A percentile compares a stretch with the other conserved stretches of the same genome.
These are phyloP conservation scores for Hymenoscyphus linearis DNA, from an alignment of 2,329 filamentous ascomycete genomes.

Conservation along the genomic window DNA sequence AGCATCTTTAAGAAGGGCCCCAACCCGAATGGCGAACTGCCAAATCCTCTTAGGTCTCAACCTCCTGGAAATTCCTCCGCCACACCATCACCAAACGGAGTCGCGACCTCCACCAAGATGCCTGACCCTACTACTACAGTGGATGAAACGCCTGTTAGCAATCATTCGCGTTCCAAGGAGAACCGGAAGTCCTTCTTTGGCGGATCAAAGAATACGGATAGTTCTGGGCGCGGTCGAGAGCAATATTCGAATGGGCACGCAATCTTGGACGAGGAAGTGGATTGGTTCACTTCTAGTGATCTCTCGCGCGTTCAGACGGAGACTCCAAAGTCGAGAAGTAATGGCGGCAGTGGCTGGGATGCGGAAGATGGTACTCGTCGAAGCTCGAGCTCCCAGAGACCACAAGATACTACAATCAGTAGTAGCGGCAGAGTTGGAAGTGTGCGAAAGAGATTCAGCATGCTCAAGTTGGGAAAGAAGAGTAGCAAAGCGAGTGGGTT, in stretches of 20 bases:
- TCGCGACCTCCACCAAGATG: slow-evolving; percentile 5
- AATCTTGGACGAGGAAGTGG: slow-evolving; percentile 3
- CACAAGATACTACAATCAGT: slow-evolving; percentile 17
- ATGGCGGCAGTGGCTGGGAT: background rate
- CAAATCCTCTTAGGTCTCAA: slow-evolving; percentile 7
- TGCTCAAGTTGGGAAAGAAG: slow-evolving; percentile 33
- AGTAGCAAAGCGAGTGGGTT: slow-evolving; percentile 31
- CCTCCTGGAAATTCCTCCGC: slow-evolving; percentile 4
- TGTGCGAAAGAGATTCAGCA: slow-evolving; percentile 30
- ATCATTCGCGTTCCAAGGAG: slow-evolving; percentile 14
- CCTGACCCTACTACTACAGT: background rate
- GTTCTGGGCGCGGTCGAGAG: slow-evolving; percentile 2
- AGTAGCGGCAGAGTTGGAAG: slow-evolving; percentile 29
- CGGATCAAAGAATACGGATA: slow-evolving; percentile 3
- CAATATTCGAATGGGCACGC: background rate
- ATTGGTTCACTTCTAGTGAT: slow-evolving; percentile 36
- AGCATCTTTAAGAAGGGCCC: slow-evolving; percentile 18
- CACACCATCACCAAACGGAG: slow-evolving; percentile 7
- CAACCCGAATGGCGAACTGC: background rate
- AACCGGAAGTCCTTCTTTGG: slow-evolving; percentile 21
- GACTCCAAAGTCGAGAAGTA: slow-evolving; percentile 2
- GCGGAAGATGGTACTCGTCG: slow-evolving; percentile 9
- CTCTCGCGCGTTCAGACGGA: background rate
- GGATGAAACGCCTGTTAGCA: background rate
- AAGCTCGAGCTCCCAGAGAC: slow-evolving; percentile 19